Evolutionary conservation across 1,139 yeast species (phyloP), one percentile per base, ranked within the genome.

Genomic region (Blastobotrys illinoisensis): DNA sequence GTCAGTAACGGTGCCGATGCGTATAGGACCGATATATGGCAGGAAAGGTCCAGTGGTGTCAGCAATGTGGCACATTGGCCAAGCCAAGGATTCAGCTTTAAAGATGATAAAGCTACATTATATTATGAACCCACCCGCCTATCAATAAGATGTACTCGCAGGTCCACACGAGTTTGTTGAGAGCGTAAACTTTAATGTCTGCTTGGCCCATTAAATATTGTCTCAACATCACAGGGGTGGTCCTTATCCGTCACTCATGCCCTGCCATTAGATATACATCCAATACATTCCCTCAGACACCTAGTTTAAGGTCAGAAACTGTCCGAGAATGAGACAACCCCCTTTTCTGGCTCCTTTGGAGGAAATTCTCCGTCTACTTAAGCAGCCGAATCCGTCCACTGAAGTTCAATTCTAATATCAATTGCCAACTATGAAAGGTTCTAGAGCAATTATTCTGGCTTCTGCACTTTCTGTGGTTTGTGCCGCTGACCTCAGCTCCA

Each of bases 401-500:
- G 16, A 44, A 13, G 9, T 5, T 7, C 46, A 18, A 20, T 19
- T 44, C 46, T 13, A 18, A 3, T 44, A 3, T 16, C 7, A 4
- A 16, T 44, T 18, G 14, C 6, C 24, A 13, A 36, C 2, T 4
- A 47, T 47, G 49, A 32, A 32, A 9, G 28, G 16, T 11, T 19
- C 28, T 9, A 19, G 13, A 19, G 28, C 20, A 2, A 26, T 19
- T 32, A 13, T 16, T 32, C 19, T 44, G 49, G 4, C 28, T 47
- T 19, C 4, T 47, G 18, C 4, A 28, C 3, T 20, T 36, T 14
- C 46, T 18, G 13, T 28, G 44, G 26, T 5, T 16, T 51, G 53
- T 43, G 14, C 21, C 9, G 14, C 50, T 3, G 14, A 11, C 48
- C 21, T 48, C 44, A 21, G 47, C 18, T 26, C 54, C 52, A 47